phyloP scores from a whole-genome alignment of 176 grass and related monocot species.

The Phragmites australis region DNA sequence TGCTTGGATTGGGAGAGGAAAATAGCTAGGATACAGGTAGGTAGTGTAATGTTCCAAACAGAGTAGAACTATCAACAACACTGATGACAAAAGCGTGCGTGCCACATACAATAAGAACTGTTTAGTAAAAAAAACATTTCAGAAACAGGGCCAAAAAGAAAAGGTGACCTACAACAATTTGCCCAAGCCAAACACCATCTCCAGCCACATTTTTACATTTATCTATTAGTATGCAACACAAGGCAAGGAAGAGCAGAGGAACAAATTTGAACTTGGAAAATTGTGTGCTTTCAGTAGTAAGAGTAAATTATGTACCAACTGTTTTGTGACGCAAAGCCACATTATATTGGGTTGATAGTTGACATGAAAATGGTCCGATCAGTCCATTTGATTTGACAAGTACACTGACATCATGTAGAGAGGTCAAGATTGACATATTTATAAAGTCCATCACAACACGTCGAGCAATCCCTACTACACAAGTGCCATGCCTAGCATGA shows the following conservation, averaged over 20 bases:
- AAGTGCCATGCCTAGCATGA: not conserved
- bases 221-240: not conserved
- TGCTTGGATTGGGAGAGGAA: not conserved
- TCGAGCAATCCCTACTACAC: not conserved
- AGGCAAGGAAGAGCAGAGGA: not conserved
- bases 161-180: not conserved
- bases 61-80: not conserved
- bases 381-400: not conserved
- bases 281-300: not conserved
- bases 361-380: not conserved
- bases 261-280: not conserved
- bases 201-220: not conserved
- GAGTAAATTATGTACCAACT: not conserved
- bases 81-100: not conserved
- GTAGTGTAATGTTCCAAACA: slow-evolving; percentile 1
- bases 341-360: no score
- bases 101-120: not conserved
- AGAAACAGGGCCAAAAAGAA: no score
- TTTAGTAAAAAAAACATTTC: no score
- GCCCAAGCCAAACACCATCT: not conserved
- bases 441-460: no score
- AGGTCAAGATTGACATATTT: not conserved
- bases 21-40: not conserved
- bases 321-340: not conserved
- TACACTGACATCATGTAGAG: not conserved